Evolutionary conservation across 331 rosid species (phyloP).

Genomic region (Rosa hybrid): DNA sequence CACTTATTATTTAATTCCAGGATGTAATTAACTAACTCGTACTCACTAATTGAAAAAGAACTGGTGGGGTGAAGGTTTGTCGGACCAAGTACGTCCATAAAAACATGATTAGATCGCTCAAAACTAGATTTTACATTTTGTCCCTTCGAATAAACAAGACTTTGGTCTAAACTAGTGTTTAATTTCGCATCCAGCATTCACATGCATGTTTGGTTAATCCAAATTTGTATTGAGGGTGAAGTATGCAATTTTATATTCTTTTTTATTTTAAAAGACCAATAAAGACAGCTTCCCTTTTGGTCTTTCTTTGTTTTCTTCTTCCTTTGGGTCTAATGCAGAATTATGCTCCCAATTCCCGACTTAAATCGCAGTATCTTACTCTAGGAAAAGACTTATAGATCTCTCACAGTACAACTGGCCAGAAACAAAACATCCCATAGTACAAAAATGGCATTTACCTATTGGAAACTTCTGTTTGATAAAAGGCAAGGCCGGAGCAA

Average conservation of each 20-base stretch:
- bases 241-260: not conserved
- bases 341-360: slow-evolving; percentile 1
- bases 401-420: not conserved
- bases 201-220: not conserved
- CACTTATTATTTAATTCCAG: not conserved
- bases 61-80: not conserved
- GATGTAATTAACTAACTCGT: not conserved
- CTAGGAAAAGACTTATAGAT: not conserved
- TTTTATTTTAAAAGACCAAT: not conserved
- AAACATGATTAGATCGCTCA: slow-evolving; percentile 5
- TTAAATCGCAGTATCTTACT: not conserved
- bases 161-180: not conserved
- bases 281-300: not conserved
- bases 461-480: not conserved
- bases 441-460: not conserved
- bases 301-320: not conserved
- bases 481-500: not conserved
- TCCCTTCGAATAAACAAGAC: not conserved
- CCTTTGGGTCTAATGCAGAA: not conserved
- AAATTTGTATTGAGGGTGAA: not conserved
- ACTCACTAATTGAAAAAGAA: not conserved
- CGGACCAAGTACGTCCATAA: slow-evolving; percentile 1
- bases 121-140: not conserved
- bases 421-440: not conserved
- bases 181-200: not conserved